Conservation (phyloP, 768 basidiomycete species). For the Rhodosporidiobolus odoratus region DNA sequence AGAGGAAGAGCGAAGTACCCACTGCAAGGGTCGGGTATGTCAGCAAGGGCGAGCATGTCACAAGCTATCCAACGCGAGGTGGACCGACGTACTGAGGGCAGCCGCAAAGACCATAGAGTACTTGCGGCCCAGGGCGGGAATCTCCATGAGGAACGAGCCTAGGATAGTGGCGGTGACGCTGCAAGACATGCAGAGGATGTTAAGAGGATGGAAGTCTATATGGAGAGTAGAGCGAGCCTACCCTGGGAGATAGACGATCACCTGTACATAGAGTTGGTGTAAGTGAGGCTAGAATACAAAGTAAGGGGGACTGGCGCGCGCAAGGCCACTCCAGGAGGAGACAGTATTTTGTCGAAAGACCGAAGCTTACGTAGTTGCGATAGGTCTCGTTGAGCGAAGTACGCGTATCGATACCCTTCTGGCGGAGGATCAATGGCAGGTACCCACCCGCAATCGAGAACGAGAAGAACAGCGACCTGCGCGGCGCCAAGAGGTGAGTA, state of each 20-base stretch:
- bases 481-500: no score
- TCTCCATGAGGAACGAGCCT: constrained; percentile 17
- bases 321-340: no score
- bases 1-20: constrained; percentile 16
- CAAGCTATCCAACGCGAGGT: no score
- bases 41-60: no score
- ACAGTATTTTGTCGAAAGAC: no score
- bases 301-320: background rate
- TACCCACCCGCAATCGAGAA: constrained; percentile 47
- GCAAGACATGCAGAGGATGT: background rate
- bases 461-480: constrained; percentile 41
- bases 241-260: background rate
- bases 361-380: constrained; percentile 19
- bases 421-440: constrained; percentile 47
- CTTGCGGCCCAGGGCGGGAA: constrained; percentile 19
- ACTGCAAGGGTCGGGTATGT: background rate
- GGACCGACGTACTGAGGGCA: background rate
- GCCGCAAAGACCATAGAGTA: constrained; percentile 15
- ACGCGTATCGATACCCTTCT: constrained; percentile 43
- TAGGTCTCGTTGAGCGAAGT: constrained; percentile 45
- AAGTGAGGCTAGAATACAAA: background rate
- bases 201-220: background rate
- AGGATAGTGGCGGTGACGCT: constrained; percentile 15
- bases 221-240: background rate
- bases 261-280: background rate